Evolutionary conservation across 257 asterid species (phyloP).

Genomic region (Cruciata laevipes): DNA sequence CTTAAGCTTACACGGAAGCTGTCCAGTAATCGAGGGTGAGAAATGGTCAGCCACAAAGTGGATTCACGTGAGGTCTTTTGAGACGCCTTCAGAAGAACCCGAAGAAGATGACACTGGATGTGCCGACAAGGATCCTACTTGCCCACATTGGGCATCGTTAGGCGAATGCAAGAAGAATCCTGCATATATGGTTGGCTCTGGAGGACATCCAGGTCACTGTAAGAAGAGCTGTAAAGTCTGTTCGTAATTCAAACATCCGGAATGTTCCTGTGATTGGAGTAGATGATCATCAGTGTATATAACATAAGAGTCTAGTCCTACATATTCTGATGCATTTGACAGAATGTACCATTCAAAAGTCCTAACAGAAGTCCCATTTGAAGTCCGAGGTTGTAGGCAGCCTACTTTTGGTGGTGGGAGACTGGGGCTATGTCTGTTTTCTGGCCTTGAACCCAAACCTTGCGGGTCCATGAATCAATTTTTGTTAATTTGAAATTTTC

Average conservation of each 20-base stretch:
- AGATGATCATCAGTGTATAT: background rate
- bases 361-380: background rate
- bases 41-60: slow-evolving; percentile 95
- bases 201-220: background rate
- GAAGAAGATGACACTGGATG: background rate
- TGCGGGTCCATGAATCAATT: too few relatives aligned
- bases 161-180: background rate
- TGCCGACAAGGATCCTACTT: background rate
- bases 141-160: background rate
- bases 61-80: slow-evolving; percentile 76
- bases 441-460: too few relatives aligned
- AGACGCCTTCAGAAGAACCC: slow-evolving; percentile 9
- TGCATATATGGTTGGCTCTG: background rate
- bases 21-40: slow-evolving; percentile 86
- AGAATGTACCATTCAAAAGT: background rate
- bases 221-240: background rate
- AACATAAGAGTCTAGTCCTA: background rate
- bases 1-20: slow-evolving; percentile 81
- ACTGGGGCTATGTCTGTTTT: too few relatives aligned
- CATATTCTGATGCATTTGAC: background rate
- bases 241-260: background rate
- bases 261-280: background rate
- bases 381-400: too few relatives aligned
- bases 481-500: too few relatives aligned
- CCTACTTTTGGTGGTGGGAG: too few relatives aligned